These are phyloP conservation scores for Solanum stenotomum DNA, from an alignment of 257 asterid genomes.

Conservation along the genomic window DNA sequence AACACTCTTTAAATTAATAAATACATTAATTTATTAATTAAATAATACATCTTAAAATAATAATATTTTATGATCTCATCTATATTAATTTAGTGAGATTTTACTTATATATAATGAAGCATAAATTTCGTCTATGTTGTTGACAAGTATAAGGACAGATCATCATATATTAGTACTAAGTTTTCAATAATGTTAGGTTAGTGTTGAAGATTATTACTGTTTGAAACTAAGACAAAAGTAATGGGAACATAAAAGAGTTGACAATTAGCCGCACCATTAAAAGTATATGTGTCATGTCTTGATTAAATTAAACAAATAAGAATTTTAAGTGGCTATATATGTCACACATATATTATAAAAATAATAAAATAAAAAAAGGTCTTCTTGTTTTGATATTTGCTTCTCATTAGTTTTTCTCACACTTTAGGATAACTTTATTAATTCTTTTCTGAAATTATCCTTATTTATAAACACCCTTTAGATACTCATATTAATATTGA, in stretches of 20 bases:
- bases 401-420: not conserved
- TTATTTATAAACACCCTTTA: not conserved
- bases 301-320: not conserved
- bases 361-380: not conserved
- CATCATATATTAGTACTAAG: not conserved
- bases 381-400: not conserved
- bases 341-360: not conserved
- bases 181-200: conserved; percentile 2
- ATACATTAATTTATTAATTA: no score
- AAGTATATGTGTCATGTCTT: not conserved
- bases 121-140: not conserved
- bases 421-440: not conserved
- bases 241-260: not conserved
- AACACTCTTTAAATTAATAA: no score
- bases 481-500: not conserved
- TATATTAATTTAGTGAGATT: no score
- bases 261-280: not conserved
- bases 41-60: no score
- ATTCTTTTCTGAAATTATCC: not conserved
- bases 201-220: not conserved
- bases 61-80: no score
- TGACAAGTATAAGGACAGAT: not conserved
- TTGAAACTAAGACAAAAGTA: not conserved
- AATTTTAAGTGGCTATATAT: not conserved
- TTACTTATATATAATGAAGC: no score